Percentiles rank a stretch among this genome's conserved stretches.
phyloP scores from a whole-genome alignment of 2,329 filamentous ascomycete species.

The Mycosphaerella sp. region DNA sequence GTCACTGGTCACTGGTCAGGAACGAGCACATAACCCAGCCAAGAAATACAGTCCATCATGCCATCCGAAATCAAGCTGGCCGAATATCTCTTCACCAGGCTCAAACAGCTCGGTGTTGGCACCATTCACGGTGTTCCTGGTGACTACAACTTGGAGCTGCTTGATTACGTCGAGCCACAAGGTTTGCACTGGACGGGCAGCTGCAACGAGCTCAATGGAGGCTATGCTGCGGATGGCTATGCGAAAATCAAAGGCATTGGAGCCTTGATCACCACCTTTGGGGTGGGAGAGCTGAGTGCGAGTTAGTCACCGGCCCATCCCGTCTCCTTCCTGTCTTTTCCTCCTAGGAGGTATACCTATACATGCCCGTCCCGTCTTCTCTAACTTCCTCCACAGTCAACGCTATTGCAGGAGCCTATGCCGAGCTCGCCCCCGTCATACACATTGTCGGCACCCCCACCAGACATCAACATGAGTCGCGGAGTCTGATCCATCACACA shows the following conservation, averaged over 20 bases:
- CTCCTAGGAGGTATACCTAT: no score
- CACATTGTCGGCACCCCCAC: constrained; percentile 36
- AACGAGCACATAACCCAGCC: no score
- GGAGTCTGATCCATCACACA: constrained; percentile 6
- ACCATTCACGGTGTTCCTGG: constrained; percentile 31
- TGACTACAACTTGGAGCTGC: constrained; percentile 43
- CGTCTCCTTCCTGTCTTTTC: neutral
- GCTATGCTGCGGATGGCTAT: constrained; percentile 14
- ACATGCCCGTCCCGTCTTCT: neutral
- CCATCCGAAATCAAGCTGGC: constrained; percentile 11
- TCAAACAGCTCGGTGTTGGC: constrained; percentile 11
- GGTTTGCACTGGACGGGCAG: constrained; percentile 50
- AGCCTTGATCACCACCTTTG: constrained; percentile 53
- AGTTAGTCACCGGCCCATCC: neutral
- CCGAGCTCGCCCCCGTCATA: constrained; percentile 41
- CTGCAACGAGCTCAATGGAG: constrained; percentile 15
- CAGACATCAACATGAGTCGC: constrained; percentile 4
- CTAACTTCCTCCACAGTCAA: constrained; percentile 29
- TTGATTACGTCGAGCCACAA: constrained; percentile 52
- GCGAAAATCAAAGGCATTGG: constrained; percentile 27
- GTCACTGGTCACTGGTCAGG: no score
- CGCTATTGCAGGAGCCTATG: constrained; percentile 40
- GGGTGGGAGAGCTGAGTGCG: constrained; percentile 49
- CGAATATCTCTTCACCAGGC: constrained; percentile 16
- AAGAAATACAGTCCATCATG: constrained; percentile 1